Evolutionary conservation across 495 filamentous ascomycete species (phyloP), one percentile per base, ranked within the genome.

Genomic region (Xylaria sp.): DNA sequence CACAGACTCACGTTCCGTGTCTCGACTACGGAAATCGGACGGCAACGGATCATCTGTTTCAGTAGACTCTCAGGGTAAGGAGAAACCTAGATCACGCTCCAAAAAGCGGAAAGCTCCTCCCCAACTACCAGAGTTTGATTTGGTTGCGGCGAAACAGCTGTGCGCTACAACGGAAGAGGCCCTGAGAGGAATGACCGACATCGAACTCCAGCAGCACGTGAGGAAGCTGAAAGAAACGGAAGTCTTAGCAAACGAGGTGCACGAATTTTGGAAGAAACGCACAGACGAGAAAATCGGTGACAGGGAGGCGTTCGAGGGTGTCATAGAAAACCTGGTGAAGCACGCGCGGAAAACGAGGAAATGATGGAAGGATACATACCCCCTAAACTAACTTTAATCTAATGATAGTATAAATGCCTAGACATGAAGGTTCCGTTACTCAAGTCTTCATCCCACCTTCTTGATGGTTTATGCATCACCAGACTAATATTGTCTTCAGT

Each of bases 311-410:
- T 98, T 99, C 84, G 96, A 99, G 77, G 93, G 92, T 0, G 96
- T 99, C 11, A 97, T 99, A 85, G 97, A 98, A 82, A 97, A 98
- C 78, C 82, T 99, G 69, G 96, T 99, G 53, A 96, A 92, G 80
- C 96, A 97, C 84, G 96, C 97, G 11, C 86, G 94, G 81, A 93
- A 95, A 78, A 90, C 93, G 59, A 85, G 96, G 77, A 96, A 95
- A 81, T 89, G 76, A 81, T 85, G 75, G 75, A 72, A 44, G 35
- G 33, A 71, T 65, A 53, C 61, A 71, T 65, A 53, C 61, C 55
- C n/a, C 53, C 70, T 68, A 69, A 65, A 74, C 57, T 59, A 17
- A 21, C 57, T 64, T 37, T 52, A 46, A 69, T 57, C 24, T 68
- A 68, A 65, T 65, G 31, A 65, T 50, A 65, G 29, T 44, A 44